Percentiles rank a stretch among this genome's conserved stretches.
Evolutionary conservation across 164 flowering plant species (phyloP).

Genomic region (Nymphaea thermarum): DNA sequence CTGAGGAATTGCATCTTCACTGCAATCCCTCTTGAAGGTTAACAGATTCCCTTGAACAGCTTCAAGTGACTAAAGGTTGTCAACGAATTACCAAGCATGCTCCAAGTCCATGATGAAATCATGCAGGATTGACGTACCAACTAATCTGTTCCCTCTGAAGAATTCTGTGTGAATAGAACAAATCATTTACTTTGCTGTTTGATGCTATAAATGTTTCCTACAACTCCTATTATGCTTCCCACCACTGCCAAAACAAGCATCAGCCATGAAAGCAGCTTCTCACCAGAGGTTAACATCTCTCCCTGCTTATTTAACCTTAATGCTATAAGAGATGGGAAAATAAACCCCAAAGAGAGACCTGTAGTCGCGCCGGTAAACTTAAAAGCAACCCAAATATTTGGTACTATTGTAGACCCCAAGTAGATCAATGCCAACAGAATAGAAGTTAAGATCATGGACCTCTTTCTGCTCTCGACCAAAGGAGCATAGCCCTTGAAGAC

Average conservation of each 20-base stretch:
- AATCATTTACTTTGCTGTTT: constrained; percentile 12
- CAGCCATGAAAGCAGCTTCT: constrained; percentile 50
- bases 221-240: constrained; percentile 64
- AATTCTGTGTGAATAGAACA: neutral
- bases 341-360: constrained; percentile 86
- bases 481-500: constrained; percentile 53
- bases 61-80: neutral
- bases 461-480: constrained; percentile 70
- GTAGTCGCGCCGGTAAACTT: constrained; percentile 98
- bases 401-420: constrained; percentile 81
- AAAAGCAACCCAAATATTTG: constrained; percentile 95
- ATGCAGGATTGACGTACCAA: neutral
- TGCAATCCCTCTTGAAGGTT: neutral
- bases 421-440: constrained; percentile 54
- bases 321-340: constrained; percentile 83
- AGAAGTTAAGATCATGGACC: constrained; percentile 48
- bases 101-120: neutral
- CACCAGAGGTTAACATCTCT: constrained; percentile 22
- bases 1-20: neutral
- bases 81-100: neutral
- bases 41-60: neutral
- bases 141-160: too few relatives aligned
- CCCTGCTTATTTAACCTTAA: constrained; percentile 44
- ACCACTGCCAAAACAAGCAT: constrained; percentile 63
- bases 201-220: constrained; percentile 69